Conservation (phyloP, 805 yeast genomes). For the Starmerella tilneyi region DNA sequence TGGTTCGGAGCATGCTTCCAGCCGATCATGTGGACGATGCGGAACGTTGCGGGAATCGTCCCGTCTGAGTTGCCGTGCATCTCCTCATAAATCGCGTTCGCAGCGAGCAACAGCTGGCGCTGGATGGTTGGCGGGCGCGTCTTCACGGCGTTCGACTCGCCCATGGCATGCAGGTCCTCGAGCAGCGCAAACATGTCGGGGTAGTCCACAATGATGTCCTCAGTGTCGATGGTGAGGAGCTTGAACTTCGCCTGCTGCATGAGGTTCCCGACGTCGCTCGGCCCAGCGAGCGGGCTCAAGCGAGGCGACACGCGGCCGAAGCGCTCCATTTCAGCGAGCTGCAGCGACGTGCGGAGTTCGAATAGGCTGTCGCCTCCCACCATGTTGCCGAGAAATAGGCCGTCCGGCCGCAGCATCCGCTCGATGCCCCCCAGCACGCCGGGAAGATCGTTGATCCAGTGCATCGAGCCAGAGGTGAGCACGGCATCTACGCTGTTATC, state of each 20-base stretch:
- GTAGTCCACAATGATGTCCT: conserved; percentile 67
- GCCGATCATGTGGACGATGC: conserved; percentile 75
- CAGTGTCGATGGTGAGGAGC: conserved; percentile 73
- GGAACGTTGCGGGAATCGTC: conserved; percentile 67
- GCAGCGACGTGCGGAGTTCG: conserved; percentile 69
- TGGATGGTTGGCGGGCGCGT: conserved; percentile 37
- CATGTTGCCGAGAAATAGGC: conserved; percentile 69
- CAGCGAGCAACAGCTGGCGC: conserved; percentile 59
- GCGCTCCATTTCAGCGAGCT: conserved; percentile 72
- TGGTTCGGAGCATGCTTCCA: conserved; percentile 68
- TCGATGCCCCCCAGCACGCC: conserved; percentile 47
- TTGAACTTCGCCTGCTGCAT: conserved; percentile 68
- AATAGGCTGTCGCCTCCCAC: conserved; percentile 79
- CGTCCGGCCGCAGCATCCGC: conserved; percentile 60
- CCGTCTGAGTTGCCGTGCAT: conserved; percentile 58
- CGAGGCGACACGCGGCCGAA: conserved; percentile 72
- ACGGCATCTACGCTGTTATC: conserved; percentile 55
- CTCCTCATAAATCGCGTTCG: conserved; percentile 60
- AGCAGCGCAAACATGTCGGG: conserved; percentile 61
- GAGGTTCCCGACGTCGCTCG: conserved; percentile 63
- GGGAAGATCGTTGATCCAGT: conserved; percentile 85
- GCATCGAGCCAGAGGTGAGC: conserved; percentile 59
- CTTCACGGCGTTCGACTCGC: conserved; percentile 63
- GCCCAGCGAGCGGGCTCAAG: conserved; percentile 68
- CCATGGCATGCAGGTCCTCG: conserved; percentile 69